phyloP scores from a whole-genome alignment of 2,329 filamentous ascomycete species.

The Exophiala viscosa region DNA sequence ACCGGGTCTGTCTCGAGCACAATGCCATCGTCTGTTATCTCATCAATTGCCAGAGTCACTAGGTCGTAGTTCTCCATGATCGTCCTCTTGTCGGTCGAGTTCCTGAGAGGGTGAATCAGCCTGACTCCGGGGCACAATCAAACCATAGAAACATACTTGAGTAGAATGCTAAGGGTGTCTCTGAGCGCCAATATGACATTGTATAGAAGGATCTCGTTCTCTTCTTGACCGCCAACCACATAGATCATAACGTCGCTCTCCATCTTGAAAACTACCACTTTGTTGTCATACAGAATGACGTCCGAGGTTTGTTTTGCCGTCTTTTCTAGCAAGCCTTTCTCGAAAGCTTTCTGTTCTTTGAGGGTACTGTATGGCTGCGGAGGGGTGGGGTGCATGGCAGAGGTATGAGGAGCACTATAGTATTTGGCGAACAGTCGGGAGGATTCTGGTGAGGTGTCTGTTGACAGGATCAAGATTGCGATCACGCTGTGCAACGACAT shows the following conservation, averaged over 20 bases:
- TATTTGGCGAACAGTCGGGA: conserved; percentile 93
- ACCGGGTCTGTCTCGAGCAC: conserved; percentile 96
- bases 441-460: conserved; percentile 65
- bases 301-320: conserved; percentile 93
- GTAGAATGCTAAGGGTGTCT: conserved; percentile 82
- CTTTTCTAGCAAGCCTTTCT: conserved; percentile 93
- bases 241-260: conserved; percentile 97
- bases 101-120: conserved; percentile 50
- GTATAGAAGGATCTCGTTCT: conserved; percentile 96
- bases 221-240: conserved; percentile 82
- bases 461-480: conserved; percentile 73
- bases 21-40: conserved; percentile 92
- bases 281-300: conserved; percentile 96
- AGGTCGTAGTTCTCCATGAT: conserved; percentile 99
- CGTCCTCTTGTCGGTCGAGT: conserved; percentile 94
- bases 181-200: conserved; percentile 88
- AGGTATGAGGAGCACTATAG: conserved; percentile 67
- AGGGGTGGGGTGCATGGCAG: conserved; percentile 55
- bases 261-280: conserved; percentile 95
- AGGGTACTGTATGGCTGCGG: conserved; percentile 76
- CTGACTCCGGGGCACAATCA: not conserved
- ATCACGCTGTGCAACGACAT: conserved; percentile 74
- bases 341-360: conserved; percentile 93
- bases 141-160: conserved; percentile 63
- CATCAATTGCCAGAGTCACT: conserved; percentile 87